These are phyloP conservation scores for Suaeda aralocaspica DNA, from an alignment of 148 eudicot genomes.

Conservation along the genomic window DNA sequence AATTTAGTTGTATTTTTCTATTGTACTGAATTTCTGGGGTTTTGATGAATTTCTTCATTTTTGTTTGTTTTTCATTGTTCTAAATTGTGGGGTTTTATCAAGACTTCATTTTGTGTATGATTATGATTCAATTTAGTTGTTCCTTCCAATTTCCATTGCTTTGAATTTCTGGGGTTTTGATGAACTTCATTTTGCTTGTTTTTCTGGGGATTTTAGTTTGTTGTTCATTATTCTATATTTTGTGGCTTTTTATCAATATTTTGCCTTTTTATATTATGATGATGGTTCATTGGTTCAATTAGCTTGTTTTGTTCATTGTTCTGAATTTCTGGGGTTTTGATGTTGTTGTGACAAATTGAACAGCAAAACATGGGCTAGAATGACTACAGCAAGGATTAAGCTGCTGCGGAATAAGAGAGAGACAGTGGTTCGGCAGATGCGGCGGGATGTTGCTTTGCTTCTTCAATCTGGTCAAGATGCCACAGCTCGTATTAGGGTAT, in stretches of 20 bases:
- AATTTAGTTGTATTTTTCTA: too few species aligned
- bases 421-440: constrained; percentile 65
- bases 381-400: constrained; percentile 87
- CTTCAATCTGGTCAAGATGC: constrained; percentile 80
- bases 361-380: constrained; percentile 86
- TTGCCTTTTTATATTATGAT: too few species aligned
- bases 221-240: neutral
- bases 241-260: too few species aligned
- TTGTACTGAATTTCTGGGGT: too few species aligned
- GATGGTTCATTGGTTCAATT: neutral
- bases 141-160: too few species aligned
- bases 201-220: too few species aligned
- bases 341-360: too few species aligned
- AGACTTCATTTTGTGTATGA: too few species aligned
- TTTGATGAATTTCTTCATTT: neutral
- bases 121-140: too few species aligned
- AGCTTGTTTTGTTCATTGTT: too few species aligned
- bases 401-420: constrained; percentile 85
- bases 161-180: too few species aligned
- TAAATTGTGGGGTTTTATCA: neutral
- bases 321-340: neutral
- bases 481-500: constrained; percentile 90
- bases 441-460: constrained; percentile 90
- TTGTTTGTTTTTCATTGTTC: neutral
- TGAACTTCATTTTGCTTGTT: too few species aligned